Percentiles rank a stretch among this genome's conserved stretches.
Evolutionary conservation across 2,329 filamentous ascomycete genomes (phyloP).

Genomic region (Exophiala sideris): DNA sequence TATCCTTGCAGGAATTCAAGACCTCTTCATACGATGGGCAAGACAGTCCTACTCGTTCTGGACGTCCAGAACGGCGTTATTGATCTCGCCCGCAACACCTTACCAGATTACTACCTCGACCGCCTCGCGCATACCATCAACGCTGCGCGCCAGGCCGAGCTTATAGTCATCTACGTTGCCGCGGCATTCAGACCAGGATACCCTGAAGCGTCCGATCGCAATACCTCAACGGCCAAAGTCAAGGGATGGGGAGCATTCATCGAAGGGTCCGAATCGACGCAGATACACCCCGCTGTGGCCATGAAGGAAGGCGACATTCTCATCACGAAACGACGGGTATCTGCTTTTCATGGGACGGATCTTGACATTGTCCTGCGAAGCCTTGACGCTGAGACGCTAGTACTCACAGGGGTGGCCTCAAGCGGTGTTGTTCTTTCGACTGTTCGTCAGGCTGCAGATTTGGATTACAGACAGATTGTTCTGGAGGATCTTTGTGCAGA

Average conservation of each 20-base stretch:
- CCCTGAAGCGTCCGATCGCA: constrained; percentile 1
- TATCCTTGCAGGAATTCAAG: too few species aligned
- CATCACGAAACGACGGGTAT: constrained; percentile 8
- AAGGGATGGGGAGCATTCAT: not conserved
- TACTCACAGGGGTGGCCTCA: constrained; percentile 3
- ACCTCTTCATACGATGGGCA: not conserved
- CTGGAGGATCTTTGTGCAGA: constrained; percentile 9
- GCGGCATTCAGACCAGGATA: constrained; percentile 2
- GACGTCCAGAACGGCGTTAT: constrained; percentile 11
- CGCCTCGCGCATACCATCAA: constrained; percentile 1
- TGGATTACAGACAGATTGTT: constrained; percentile 9
- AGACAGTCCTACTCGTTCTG: constrained; percentile 6
- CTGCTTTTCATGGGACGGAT: constrained; percentile 9
- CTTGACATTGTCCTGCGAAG: constrained; percentile 5
- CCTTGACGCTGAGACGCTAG: not conserved
- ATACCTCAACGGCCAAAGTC: not conserved
- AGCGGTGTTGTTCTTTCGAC: constrained; percentile 10
- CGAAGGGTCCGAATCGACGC: not conserved
- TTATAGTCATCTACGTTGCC: not conserved
- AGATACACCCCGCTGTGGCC: constrained; percentile 1
- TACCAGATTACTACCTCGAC: constrained; percentile 1
- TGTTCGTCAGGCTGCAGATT: constrained; percentile 5
- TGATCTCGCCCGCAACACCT: not conserved
- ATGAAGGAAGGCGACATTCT: not conserved
- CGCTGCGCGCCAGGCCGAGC: not conserved